These are phyloP conservation scores for Irpex sp. DNA, from an alignment of 1,284 basidiomycete genomes.

Conservation along the genomic window DNA sequence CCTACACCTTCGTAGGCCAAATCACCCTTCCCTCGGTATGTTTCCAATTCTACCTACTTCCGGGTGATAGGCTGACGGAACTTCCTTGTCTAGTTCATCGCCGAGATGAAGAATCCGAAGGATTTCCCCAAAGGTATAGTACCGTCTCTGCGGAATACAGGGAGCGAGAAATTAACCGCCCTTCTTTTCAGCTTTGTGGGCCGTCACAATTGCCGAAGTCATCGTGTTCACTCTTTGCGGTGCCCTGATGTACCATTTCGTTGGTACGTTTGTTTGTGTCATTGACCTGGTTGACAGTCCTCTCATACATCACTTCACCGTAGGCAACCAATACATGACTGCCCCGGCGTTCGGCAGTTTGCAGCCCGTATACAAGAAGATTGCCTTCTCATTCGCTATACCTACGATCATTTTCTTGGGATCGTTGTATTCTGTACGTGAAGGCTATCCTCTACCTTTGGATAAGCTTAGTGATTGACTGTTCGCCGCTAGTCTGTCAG, in stretches of 20 bases:
- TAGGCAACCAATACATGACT: constrained; percentile 41
- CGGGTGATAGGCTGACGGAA: background rate
- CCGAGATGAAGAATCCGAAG: constrained; percentile 55
- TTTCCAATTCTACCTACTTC: constrained; percentile 16
- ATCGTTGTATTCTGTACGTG: constrained; percentile 33
- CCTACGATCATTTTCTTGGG: constrained; percentile 52
- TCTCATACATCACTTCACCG: background rate
- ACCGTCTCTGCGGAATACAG: constrained; percentile 9
- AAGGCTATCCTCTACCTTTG: background rate
- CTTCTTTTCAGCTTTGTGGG: constrained; percentile 35
- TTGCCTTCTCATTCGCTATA: constrained; percentile 45
- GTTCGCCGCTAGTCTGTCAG: constrained; percentile 32
- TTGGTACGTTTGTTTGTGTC: constrained; percentile 24
- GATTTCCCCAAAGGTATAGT: constrained; percentile 59
- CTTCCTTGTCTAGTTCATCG: constrained; percentile 35
- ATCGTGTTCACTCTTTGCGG: constrained; percentile 60
- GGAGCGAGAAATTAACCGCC: background rate
- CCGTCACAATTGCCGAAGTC: constrained; percentile 49
- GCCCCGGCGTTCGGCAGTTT: constrained; percentile 48
- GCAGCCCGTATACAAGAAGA: constrained; percentile 38
- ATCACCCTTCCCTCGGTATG: constrained; percentile 38
- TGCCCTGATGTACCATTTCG: constrained; percentile 56
- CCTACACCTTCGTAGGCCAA: constrained; percentile 65
- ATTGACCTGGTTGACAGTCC: too few species aligned
- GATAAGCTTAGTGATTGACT: too few species aligned